Conservation (phyloP, 23 red algal genomes). For the Pyropia yezoensis region DNA sequence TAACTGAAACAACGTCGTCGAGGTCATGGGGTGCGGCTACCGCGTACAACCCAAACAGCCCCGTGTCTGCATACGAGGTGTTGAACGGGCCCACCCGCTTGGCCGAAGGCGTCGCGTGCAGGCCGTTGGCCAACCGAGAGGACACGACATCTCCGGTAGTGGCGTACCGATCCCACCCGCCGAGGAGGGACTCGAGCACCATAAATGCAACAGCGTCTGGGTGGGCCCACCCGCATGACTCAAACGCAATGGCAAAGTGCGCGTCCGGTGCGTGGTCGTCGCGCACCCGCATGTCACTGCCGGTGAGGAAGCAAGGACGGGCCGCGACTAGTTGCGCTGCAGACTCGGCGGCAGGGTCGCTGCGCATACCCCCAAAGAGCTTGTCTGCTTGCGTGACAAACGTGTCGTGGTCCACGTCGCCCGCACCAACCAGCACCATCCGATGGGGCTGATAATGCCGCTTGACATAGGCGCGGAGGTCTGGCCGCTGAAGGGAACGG, state of each 20-base stretch:
- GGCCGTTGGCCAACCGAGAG: constrained; percentile 36
- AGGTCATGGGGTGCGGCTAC: constrained; percentile 65
- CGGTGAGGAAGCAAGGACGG: constrained; percentile 81
- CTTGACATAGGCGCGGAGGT: constrained; percentile 70
- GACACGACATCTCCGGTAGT: constrained; percentile 43
- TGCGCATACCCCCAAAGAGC: constrained; percentile 71
- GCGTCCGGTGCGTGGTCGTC: constrained; percentile 78
- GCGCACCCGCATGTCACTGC: constrained; percentile 89
- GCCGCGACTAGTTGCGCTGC: constrained; percentile 57
- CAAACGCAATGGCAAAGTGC: constrained; percentile 97
- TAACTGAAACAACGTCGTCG: constrained; percentile 76
- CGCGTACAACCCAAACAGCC: constrained; percentile 83
- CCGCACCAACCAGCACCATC: constrained; percentile 93
- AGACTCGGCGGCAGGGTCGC: constrained; percentile 26
- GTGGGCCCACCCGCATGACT: constrained; percentile 95
- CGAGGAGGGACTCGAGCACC: constrained; percentile 91
- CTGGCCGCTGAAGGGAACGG: constrained; percentile 59
- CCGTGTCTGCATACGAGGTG: constrained; percentile 97
- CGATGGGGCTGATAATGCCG: constrained; percentile 95
- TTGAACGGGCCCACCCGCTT: constrained; percentile 73
- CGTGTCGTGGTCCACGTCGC: constrained; percentile 71
- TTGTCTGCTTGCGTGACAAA: constrained; percentile 71
- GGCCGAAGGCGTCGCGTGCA: constrained; percentile 36
- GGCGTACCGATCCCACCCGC: constrained; percentile 68
- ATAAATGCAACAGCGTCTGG: constrained; percentile 93